Evolutionary conservation across 306 rosid genomes (phyloP).

Genomic region (Cyamopsis tetragonoloba): DNA sequence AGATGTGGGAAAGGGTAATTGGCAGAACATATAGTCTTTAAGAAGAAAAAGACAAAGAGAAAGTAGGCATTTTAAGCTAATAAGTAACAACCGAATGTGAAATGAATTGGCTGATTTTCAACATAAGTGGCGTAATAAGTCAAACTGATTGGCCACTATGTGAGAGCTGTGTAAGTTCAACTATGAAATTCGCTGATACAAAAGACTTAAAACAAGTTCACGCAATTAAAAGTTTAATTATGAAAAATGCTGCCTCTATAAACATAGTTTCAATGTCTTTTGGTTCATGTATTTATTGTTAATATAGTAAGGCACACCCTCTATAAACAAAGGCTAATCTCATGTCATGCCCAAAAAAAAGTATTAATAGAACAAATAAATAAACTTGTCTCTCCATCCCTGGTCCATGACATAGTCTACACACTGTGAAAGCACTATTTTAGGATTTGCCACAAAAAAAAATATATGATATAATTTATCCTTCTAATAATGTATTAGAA

Average conservation of each 20-base stretch:
- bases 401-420: no score
- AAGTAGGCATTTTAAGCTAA: background rate
- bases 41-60: background rate
- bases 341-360: no score
- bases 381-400: no score
- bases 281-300: no score
- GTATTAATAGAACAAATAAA: no score
- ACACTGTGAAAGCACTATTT: no score
- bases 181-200: background rate
- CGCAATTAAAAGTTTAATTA: background rate
- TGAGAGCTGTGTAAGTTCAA: background rate
- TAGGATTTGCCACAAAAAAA: no score
- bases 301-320: no score
- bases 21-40: background rate
- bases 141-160: background rate
- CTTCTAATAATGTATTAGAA: background rate
- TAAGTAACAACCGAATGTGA: background rate
- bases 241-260: background rate
- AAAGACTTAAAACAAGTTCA: background rate
- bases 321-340: no score
- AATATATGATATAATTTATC: no score
- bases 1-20: background rate
- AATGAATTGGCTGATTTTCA: constrained; percentile 2
- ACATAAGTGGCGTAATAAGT: background rate
- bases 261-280: no score